A percentile compares a stretch with the other conserved stretches of the same genome.
Conservation (phyloP, 2,329 filamentous ascomycete genomes). For the Didymella pinodella region DNA sequence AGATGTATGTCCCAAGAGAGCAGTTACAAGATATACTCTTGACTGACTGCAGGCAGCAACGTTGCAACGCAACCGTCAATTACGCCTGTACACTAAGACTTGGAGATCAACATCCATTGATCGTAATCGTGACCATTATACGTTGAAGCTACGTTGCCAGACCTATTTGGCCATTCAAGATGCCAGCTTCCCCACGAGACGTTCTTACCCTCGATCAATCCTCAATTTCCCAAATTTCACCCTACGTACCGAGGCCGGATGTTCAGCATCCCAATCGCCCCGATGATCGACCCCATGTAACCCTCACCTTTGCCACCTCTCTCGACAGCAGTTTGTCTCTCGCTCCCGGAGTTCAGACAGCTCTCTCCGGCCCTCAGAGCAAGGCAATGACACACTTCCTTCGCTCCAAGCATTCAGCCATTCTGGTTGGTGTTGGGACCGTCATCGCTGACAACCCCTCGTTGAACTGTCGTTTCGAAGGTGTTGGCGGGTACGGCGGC, state of each 20-base stretch:
- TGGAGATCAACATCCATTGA: background rate
- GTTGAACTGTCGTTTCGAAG: conserved; percentile 79
- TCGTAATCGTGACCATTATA: background rate
- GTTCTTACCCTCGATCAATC: conserved; percentile 53
- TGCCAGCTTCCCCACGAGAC: conserved; percentile 29
- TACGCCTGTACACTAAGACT: background rate
- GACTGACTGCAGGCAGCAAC: conserved; percentile 10
- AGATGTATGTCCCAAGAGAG: background rate
- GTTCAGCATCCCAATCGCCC: conserved; percentile 8
- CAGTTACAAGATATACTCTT: background rate
- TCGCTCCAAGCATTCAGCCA: conserved; percentile 81
- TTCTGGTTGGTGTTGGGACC: conserved; percentile 84
- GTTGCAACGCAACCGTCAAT: background rate
- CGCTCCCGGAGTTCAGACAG: conserved; percentile 79
- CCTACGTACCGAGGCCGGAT: conserved; percentile 56
- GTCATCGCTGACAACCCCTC: conserved; percentile 84
- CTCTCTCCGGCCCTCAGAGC: conserved; percentile 80
- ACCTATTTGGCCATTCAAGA: background rate
- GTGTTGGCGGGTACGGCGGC: conserved; percentile 65
- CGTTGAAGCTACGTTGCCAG: background rate
- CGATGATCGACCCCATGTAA: conserved; percentile 52
- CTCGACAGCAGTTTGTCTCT: conserved; percentile 83
- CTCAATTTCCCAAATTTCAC: conserved; percentile 57
- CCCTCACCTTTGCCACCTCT: conserved; percentile 89
- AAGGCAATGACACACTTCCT: conserved; percentile 95